These are phyloP conservation scores for Neurospora intermedia DNA, from an alignment of 495 filamentous ascomycete genomes.

Conservation along the genomic window DNA sequence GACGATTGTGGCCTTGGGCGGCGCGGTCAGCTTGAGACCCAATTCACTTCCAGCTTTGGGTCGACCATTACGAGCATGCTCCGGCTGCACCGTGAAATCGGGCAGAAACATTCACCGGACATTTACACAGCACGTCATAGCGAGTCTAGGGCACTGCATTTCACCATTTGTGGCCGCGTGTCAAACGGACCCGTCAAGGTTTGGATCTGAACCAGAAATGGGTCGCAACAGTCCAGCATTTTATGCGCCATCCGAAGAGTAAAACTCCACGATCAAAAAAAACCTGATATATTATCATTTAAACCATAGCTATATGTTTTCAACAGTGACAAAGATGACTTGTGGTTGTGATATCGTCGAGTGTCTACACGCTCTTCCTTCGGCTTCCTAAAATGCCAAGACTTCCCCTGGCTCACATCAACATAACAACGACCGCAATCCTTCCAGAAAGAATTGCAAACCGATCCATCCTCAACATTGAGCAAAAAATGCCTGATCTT, in stretches of 20 bases:
- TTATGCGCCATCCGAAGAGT: neutral
- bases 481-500: neutral
- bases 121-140: neutral
- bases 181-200: neutral
- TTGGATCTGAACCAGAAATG: neutral
- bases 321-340: neutral
- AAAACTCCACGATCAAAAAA: neutral
- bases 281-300: neutral
- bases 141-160: neutral
- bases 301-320: neutral
- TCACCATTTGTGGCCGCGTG: neutral
- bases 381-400: neutral
- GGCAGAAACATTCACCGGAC: neutral
- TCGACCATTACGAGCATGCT: rapidly evolving
- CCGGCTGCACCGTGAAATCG: neutral
- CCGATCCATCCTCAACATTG: neutral
- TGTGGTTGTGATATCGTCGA: neutral
- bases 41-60: neutral
- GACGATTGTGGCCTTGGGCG: neutral
- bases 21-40: neutral
- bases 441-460: neutral
- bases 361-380: neutral
- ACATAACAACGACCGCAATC: neutral
- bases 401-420: neutral
- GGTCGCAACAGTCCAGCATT: neutral